A percentile compares a stretch with the other conserved stretches of the same genome.
These are phyloP conservation scores for Leccinum subatratum DNA, from an alignment of 1,284 basidiomycete species.

Conservation along the genomic window DNA sequence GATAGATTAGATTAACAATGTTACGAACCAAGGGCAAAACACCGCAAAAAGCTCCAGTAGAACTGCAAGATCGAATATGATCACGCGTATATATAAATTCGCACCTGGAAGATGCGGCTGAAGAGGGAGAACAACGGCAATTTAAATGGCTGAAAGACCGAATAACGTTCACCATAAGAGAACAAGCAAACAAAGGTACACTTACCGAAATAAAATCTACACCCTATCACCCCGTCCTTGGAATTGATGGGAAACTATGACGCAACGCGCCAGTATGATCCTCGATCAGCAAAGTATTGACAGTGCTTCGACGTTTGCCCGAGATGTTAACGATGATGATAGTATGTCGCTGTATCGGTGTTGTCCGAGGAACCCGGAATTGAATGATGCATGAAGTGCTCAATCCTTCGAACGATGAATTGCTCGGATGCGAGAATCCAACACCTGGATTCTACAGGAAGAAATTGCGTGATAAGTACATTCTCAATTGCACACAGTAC, in stretches of 20 bases:
- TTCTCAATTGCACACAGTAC: background rate
- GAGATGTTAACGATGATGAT: background rate
- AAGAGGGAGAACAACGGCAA: background rate
- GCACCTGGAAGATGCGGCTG: background rate
- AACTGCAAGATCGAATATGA: background rate
- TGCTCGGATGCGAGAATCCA: too few relatives aligned
- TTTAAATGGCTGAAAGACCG: background rate
- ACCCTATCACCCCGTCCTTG: background rate
- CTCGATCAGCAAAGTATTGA: background rate
- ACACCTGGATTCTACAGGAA: background rate
- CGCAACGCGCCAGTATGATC: background rate
- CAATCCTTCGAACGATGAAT: too few relatives aligned
- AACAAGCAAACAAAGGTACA: background rate
- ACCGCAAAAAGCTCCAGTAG: background rate
- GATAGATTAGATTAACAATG: background rate
- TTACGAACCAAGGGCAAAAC: background rate
- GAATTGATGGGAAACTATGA: background rate
- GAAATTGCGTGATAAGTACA: too few relatives aligned
- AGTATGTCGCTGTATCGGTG: too few relatives aligned
- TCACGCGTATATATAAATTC: background rate
- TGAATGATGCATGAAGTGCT: too few relatives aligned
- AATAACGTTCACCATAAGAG: background rate
- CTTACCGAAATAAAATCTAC: background rate
- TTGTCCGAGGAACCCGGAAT: too few relatives aligned
- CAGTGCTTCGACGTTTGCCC: background rate